Evolutionary conservation across 129 eudicot genomes (phyloP), one percentile per base, ranked within the genome.

Genomic region (Tagetes patula): DNA sequence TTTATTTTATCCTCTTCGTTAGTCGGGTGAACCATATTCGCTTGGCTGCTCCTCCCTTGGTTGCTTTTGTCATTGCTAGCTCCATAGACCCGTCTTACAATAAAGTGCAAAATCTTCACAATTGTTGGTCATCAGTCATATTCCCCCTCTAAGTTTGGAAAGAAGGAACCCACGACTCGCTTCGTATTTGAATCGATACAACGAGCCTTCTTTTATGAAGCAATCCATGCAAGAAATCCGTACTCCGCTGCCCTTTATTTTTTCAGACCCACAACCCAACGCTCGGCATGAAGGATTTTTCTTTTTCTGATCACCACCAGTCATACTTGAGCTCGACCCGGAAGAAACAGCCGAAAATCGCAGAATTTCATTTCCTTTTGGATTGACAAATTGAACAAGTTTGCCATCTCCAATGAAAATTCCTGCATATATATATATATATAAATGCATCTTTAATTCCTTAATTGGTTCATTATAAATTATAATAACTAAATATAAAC

Each of bases 21-120:
- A 55, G 61, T 55, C 37, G 37, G 34, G 5, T 31, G 65, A 38
- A 70, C 75, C 75, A 54, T 54, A 30, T 38, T 54, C 4, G 40
- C 75, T 70, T 70, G 75, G 49, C 75, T 54, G 9, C 75, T 70
- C 53, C 53, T 53, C 5, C 75, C 75, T 52, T 70, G 75, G 20
- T 39, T 12, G 8, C 27, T 10, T 42, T 30, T 72, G 58, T 72
- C 42, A 0, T 3, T 31, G 27, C 27, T 20, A 20, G 55, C 67
- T 55, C 67, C 53, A 56, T 27, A 50, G 3, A 49, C 41, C 71
- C 5, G 62, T 39, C 8, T 39, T 64, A 38, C 71, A 64, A 1
- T 64, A 63, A 74, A 37, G 41, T 6, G 64, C 33, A 6, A 63
- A 63, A 62, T 74, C 78, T 46, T n/a, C 61, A 73, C 69, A 61